Evolutionary conservation across 1,139 yeast species (phyloP).

Genomic region (Diutina scorzettiae): DNA sequence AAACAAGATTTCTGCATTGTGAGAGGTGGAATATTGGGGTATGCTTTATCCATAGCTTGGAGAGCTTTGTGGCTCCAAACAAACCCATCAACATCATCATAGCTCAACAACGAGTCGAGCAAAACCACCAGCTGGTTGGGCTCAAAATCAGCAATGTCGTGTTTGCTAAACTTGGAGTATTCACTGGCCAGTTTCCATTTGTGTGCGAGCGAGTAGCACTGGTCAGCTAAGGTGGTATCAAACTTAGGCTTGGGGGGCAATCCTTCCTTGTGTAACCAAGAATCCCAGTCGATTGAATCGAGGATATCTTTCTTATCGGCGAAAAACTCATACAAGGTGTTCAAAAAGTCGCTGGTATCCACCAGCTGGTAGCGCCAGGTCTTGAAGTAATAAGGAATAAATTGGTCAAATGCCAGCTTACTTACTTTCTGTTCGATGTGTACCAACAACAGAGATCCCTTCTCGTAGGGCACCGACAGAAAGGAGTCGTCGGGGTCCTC

Average conservation of each 20-base stretch:
- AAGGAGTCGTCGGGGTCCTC: constrained; percentile 85
- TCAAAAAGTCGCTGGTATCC: constrained; percentile 74
- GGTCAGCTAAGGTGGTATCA: constrained; percentile 67
- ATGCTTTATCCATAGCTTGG: constrained; percentile 29
- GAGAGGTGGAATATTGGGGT: constrained; percentile 36
- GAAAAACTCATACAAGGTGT: constrained; percentile 58
- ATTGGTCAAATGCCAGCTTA: constrained; percentile 53
- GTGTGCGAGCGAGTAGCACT: constrained; percentile 53
- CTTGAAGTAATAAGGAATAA: constrained; percentile 65
- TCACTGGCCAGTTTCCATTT: constrained; percentile 39
- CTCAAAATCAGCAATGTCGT: constrained; percentile 45
- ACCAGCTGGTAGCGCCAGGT: constrained; percentile 59
- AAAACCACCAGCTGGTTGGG: constrained; percentile 74
- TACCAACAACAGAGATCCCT: constrained; percentile 73
- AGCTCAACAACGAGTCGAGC: constrained; percentile 46
- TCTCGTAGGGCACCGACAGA: constrained; percentile 82
- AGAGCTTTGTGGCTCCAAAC: constrained; percentile 31
- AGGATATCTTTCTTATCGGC: constrained; percentile 32
- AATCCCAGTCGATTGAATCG: constrained; percentile 70
- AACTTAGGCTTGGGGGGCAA: constrained; percentile 80
- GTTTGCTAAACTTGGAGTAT: constrained; percentile 12
- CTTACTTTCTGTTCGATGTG: constrained; percentile 55
- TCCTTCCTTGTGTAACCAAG: constrained; percentile 74
- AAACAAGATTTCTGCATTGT: constrained; percentile 72
- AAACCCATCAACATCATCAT: constrained; percentile 20